phyloP scores from a whole-genome alignment of 1,284 basidiomycete species.

The Apiotrichum akiyoshidainum region DNA sequence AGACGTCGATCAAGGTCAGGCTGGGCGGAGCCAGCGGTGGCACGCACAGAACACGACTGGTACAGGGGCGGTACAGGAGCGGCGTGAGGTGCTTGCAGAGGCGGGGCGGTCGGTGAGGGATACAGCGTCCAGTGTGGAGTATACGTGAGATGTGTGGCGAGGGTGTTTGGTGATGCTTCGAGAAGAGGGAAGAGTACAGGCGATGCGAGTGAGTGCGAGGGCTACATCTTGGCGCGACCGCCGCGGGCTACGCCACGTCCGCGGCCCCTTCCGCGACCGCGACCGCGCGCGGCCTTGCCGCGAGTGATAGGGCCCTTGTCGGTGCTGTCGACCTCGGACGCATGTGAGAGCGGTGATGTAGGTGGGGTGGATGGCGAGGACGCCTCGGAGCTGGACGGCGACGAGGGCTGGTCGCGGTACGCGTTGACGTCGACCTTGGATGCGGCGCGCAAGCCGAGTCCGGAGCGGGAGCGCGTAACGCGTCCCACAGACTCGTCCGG shows the following conservation, averaged over 20 bases:
- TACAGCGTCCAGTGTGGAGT: too few relatives aligned
- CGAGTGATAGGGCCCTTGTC: neutral
- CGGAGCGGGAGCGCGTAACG: slow-evolving; percentile 1
- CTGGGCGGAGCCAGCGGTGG: too few relatives aligned
- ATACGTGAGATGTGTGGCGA: too few relatives aligned
- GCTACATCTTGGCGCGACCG: slow-evolving; percentile 13
- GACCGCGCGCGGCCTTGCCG: neutral
- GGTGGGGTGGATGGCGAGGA: slow-evolving; percentile 11
- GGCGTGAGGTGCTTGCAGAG: too few relatives aligned
- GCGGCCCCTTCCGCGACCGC: neutral
- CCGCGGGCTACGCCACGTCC: neutral
- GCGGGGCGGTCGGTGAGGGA: too few relatives aligned
- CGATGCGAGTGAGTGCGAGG: neutral
- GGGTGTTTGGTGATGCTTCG: neutral
- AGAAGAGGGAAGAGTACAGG: neutral
- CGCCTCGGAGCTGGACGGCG: slow-evolving; percentile 7
- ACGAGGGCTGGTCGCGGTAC: slow-evolving; percentile 11
- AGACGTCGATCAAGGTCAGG: too few relatives aligned
- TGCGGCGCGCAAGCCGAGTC: neutral
- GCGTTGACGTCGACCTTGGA: slow-evolving; percentile 4
- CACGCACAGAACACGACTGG: too few relatives aligned
- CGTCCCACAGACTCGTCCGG: neutral
- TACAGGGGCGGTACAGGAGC: too few relatives aligned
- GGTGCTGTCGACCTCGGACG: slow-evolving; percentile 7
- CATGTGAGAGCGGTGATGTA: slow-evolving; percentile 11